Evolutionary conservation across 306 rosid genomes (phyloP).

Genomic region (Castanea crenata): DNA sequence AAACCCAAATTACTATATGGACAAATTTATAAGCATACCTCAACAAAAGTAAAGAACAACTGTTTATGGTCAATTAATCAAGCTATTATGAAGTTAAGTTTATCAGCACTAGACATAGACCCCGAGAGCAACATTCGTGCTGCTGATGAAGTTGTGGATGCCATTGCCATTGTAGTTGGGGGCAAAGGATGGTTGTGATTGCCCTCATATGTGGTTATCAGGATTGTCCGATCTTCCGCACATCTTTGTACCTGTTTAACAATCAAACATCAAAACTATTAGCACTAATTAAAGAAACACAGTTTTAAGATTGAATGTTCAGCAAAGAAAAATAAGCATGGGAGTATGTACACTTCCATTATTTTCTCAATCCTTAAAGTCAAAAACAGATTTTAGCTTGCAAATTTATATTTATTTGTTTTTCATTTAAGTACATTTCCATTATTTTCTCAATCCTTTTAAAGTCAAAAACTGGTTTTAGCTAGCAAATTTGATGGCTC

Average conservation of each 20-base stretch:
- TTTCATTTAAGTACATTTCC: no score
- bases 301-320: no score
- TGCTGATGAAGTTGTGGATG: conserved; percentile 72
- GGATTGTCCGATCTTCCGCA: conserved; percentile 64
- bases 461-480: no score
- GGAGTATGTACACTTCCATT: no score
- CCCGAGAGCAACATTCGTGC: conserved; percentile 77
- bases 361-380: no score
- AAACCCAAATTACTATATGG: not conserved
- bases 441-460: no score
- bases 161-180: conserved; percentile 82
- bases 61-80: not conserved
- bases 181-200: conserved; percentile 84
- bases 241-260: conserved; percentile 81
- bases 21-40: not conserved
- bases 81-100: no score
- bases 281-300: no score
- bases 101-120: conserved; percentile 70
- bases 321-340: no score
- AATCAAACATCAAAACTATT: not conserved
- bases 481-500: no score
- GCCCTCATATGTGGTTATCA: conserved; percentile 83
- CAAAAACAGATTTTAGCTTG: no score
- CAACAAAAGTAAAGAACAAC: not conserved
- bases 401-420: no score